Evolutionary conservation across 306 rosid genomes (phyloP).

Genomic region (Morella rubra): DNA sequence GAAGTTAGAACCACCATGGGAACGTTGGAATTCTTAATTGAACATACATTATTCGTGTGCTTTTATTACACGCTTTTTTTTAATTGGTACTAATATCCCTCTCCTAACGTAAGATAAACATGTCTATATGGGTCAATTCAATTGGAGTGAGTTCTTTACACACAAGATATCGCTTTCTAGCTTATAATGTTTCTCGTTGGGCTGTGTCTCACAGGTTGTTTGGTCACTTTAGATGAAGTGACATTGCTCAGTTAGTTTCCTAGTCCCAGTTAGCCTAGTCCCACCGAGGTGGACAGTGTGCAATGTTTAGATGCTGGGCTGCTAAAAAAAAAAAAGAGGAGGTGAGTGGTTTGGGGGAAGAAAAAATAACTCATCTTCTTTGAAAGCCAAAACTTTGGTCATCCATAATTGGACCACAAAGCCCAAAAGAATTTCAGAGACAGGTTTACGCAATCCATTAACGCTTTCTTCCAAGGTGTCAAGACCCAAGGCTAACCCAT

Average conservation of each 20-base stretch:
- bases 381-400: not conserved
- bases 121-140: not conserved
- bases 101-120: not conserved
- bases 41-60: not conserved
- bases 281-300: too few species aligned
- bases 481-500: not conserved
- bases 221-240: too few species aligned
- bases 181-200: not conserved
- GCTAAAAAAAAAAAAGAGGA: too few species aligned
- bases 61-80: too few species aligned
- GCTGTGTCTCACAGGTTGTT: not conserved
- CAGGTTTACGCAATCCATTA: not conserved
- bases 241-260: too few species aligned
- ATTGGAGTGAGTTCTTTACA: too few species aligned
- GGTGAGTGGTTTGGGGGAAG: too few species aligned
- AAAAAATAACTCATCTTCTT: not conserved
- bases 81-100: too few species aligned
- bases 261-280: too few species aligned
- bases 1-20: too few species aligned
- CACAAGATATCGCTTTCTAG: not conserved
- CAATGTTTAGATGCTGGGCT: too few species aligned
- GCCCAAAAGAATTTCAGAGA: not conserved
- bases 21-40: not conserved
- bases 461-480: not conserved
- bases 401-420: not conserved